These are phyloP conservation scores for Orbilia javanica DNA, from an alignment of 2,329 filamentous ascomycete species.

Conservation along the genomic window DNA sequence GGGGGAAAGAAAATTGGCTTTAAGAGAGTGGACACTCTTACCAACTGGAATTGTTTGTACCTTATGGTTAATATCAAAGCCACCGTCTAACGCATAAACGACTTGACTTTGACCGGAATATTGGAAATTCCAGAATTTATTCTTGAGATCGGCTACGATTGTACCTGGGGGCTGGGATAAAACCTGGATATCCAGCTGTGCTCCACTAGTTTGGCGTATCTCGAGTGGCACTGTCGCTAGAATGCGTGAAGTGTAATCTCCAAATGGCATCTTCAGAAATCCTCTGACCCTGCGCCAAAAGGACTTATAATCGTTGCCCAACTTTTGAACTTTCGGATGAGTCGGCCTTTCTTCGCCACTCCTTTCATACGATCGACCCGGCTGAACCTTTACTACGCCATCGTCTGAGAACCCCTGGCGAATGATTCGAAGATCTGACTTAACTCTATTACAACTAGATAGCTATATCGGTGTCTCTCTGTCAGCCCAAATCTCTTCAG, in stretches of 20 bases:
- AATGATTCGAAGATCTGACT: not conserved
- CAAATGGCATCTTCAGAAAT: not conserved
- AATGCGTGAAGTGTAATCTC: not conserved
- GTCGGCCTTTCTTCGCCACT: not conserved
- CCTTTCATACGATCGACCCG: not conserved
- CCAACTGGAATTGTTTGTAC: not conserved
- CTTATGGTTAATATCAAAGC: constrained; percentile 24
- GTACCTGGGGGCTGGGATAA: constrained; percentile 20
- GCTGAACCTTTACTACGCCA: not conserved
- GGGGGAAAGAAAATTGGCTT: no score
- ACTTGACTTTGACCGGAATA: not conserved
- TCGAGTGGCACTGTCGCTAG: not conserved
- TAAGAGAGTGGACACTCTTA: not conserved
- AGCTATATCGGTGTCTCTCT: not conserved
- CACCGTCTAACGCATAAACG: constrained; percentile 21
- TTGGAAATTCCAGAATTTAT: constrained; percentile 25
- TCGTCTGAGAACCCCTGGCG: not conserved
- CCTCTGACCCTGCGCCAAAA: not conserved
- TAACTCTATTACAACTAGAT: not conserved
- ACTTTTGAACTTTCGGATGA: not conserved
- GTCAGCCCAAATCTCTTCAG: not conserved
- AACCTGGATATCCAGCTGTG: not conserved
- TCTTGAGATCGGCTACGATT: not conserved
- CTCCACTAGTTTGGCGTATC: not conserved
- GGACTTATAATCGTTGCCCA: not conserved